Evolutionary conservation across 2,329 filamentous ascomycete species (phyloP), one percentile per base, ranked within the genome.

Genomic region (Arthrobotrys entomopaga): DNA sequence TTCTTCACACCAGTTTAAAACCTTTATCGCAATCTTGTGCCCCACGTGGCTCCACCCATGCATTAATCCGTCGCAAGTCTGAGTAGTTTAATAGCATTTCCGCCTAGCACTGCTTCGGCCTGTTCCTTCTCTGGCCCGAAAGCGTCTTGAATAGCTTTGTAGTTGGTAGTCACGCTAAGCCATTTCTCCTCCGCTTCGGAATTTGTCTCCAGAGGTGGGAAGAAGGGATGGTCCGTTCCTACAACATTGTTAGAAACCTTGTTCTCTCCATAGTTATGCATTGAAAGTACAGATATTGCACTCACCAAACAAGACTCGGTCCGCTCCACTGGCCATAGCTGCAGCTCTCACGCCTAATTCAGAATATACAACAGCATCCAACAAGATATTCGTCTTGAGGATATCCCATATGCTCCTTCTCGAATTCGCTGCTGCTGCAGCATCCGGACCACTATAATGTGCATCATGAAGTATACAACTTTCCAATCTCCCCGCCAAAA

Each of bases 301-400:
- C 82, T 74, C 77, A 86, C 85, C 91, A 82, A 94, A 94, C 84
- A 94, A 86, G 58, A 94, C 82, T 71, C 90, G 84, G 78, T 93
- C 90, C 0, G 84, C 84, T 0, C 90, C 90, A 7, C 82, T 86
- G 0, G 89, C 89, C 20, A 88, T 86, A 1, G 91, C 85, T 0
- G 91, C 91, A 0, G 90, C 90, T 78, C 86, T 88, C 66, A 93
- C 81, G 0, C 90, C 91, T 8, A 91, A 87, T 53, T 90, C 87
- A 0, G 89, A 91, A 81, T 95, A 93, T 5, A 96, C 87, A 13
- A 96, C 93, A 0, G 92, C 92, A 82, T 97, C 93, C 0, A 97
- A 86, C 80, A 93, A 95, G 52, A 97, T 87, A 82, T 97, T 95
- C 76, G 88, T 89, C 79, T 86, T 87, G 77, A 90, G 76, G 2